Evolutionary conservation across 2,329 filamentous ascomycete genomes (phyloP), one percentile per base, ranked within the genome.

Genomic region (Colletotrichum gigasporum): DNA sequence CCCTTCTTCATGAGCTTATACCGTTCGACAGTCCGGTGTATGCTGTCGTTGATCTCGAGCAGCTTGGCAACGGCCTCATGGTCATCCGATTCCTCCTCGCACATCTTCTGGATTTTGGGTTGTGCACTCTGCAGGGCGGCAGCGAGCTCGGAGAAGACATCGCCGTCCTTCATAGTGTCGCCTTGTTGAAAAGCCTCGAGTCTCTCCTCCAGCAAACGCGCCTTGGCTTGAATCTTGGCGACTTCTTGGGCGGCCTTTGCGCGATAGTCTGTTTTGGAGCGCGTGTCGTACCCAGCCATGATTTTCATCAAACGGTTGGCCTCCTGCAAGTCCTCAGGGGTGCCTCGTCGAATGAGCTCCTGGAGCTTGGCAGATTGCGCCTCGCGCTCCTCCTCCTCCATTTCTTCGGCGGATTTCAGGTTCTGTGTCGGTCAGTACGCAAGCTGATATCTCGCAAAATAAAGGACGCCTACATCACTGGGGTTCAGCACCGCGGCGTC

Each of bases 81-180:
- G 73, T 99, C 96, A 66, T 98, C 95, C 10, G 94, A 97, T 74
- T 99, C 96, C 78, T 99, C 96, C 78, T 98, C 95, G 73, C 95
- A 98, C 95, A 99, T 99, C 80, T 93, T 97, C 76, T 98, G 95
- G 69, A 99, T 98, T 82, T 99, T 99, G 8, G 96, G 96, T 72
- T 99, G 96, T 2, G 96, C 96, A 73, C 91, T 97, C 76, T 93
- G 92, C 45, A 99, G 84, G 9, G 96, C 90, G 68, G 91, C 90
- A 5, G 94, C 94, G 56, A 99, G 85, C 82, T 99, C 96, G 83
- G 94, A 86, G 69, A 88, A 90, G 18, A 90, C 88, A 65, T 90
- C 88, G 11, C 87, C 87, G 16, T 90, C 87, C 18, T 79, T 75
- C 79, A 98, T 91, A 62, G 86, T 87, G 71, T 97, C 95, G 42